These are phyloP conservation scores for Rhodotorula sp. DNA, from an alignment of 1,284 basidiomycete species.

Conservation along the genomic window DNA sequence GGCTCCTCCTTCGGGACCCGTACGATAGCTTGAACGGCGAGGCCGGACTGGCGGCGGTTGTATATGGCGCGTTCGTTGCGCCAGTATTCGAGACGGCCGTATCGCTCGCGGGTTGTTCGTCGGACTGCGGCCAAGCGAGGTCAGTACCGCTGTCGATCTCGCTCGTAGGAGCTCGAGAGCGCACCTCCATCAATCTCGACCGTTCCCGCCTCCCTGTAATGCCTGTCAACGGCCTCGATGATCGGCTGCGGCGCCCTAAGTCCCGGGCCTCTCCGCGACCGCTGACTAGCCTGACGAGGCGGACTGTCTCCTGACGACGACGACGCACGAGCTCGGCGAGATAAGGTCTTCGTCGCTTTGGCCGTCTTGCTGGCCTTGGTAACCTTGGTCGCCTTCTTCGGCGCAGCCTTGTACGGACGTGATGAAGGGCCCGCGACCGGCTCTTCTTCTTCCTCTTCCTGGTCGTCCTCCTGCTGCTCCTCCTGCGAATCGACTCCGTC, in stretches of 20 bases:
- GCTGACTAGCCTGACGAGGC: not conserved
- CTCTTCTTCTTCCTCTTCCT: constrained; percentile 47
- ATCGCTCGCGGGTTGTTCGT: constrained; percentile 68
- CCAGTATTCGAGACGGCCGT: constrained; percentile 86
- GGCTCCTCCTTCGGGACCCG: constrained; percentile 69
- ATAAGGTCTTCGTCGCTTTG: constrained; percentile 6
- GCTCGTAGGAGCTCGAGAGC: not conserved
- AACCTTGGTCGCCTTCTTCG: constrained; percentile 3
- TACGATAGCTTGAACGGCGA: constrained; percentile 77
- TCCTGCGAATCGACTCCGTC: constrained; percentile 49
- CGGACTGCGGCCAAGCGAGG: constrained; percentile 54
- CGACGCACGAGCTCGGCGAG: constrained; percentile 7
- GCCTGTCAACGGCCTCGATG: constrained; percentile 36
- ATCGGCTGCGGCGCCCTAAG: constrained; percentile 37
- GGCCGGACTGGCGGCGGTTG: constrained; percentile 59
- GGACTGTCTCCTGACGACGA: not conserved
- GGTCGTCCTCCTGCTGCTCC: constrained; percentile 56
- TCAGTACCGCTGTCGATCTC: constrained; percentile 49
- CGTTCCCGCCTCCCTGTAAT: constrained; percentile 24
- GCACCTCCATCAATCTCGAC: constrained; percentile 41
- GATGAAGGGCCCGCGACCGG: constrained; percentile 6
- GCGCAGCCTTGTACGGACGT: constrained; percentile 46
- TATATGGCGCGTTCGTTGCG: constrained; percentile 86
- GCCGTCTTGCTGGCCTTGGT: not conserved
- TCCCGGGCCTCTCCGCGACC: not conserved